Percentiles rank a stretch among this genome's conserved stretches.
These are phyloP conservation scores for Stereocaulon alpinum DNA, from an alignment of 495 filamentous ascomycete species.

Conservation along the genomic window DNA sequence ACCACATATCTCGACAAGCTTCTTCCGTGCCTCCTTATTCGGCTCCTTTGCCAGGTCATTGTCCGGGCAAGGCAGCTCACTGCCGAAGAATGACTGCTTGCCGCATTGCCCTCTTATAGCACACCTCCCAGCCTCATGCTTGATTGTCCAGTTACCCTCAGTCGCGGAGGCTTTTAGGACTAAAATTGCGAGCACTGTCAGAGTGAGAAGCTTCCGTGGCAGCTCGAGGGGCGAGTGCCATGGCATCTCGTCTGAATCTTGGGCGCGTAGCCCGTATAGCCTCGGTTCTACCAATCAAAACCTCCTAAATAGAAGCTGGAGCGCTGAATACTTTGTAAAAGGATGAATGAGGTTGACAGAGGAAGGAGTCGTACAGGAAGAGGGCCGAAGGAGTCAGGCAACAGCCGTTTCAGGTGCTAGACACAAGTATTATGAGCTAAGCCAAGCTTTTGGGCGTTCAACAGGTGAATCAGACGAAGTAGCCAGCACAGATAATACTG, in stretches of 20 bases:
- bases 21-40: slow-evolving; percentile 52
- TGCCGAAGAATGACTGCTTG: slow-evolving; percentile 75
- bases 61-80: slow-evolving; percentile 85
- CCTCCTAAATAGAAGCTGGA: not conserved
- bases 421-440: not conserved
- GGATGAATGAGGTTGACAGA: not conserved
- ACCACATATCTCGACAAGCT: slow-evolving; percentile 79
- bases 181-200: slow-evolving; percentile 5
- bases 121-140: slow-evolving; percentile 83
- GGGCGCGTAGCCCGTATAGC: not conserved
- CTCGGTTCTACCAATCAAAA: not conserved
- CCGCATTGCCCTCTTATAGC: slow-evolving; percentile 87
- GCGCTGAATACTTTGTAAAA: not conserved
- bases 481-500: not conserved
- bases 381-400: slow-evolving; percentile 5
- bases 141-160: slow-evolving; percentile 34
- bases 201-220: not conserved
- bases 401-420: slow-evolving; percentile 1
- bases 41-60: slow-evolving; percentile 74
- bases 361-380: not conserved
- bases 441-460: no score
- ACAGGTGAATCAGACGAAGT: not conserved
- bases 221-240: not conserved
- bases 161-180: not conserved
- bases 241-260: not conserved